Percentiles rank a stretch among this genome's conserved stretches.
Evolutionary conservation across 2,329 filamentous ascomycete species (phyloP).

Genomic region (Teratosphaeria destructans): DNA sequence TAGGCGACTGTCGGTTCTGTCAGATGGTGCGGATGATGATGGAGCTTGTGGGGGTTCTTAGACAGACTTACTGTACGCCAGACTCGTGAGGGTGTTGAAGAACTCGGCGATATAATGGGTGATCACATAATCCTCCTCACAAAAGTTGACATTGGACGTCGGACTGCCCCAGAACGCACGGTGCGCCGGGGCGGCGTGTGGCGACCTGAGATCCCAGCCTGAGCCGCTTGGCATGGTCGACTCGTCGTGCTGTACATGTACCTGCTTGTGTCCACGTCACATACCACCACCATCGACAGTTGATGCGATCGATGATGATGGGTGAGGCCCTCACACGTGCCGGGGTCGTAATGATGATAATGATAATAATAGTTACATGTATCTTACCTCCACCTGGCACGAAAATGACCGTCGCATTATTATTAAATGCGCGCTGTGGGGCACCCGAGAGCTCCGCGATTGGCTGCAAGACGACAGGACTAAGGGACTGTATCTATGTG

Average conservation of each 20-base stretch:
- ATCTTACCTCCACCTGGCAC: too few relatives aligned
- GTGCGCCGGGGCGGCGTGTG: background rate
- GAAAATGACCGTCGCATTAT: background rate
- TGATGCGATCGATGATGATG: background rate
- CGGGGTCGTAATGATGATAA: too few relatives aligned
- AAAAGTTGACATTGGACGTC: background rate
- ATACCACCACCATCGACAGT: background rate
- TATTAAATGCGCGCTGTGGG: background rate
- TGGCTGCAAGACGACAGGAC: background rate
- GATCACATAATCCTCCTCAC: background rate
- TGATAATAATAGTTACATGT: too few relatives aligned
- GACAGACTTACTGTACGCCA: conserved; percentile 12
- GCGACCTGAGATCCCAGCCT: background rate
- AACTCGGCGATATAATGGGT: conserved; percentile 10
- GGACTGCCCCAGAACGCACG: background rate
- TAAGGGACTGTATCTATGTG: background rate
- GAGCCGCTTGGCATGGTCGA: background rate
- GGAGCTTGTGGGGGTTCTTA: background rate
- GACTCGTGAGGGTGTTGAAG: conserved; percentile 19
- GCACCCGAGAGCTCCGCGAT: background rate
- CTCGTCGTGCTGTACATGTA: background rate
- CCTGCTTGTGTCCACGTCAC: background rate
- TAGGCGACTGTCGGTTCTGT: conserved; percentile 11
- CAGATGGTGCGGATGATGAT: too few relatives aligned
- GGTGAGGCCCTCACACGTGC: too few relatives aligned